These are phyloP conservation scores for Starmerella vitae DNA, from an alignment of 805 yeast genomes.

Conservation along the genomic window DNA sequence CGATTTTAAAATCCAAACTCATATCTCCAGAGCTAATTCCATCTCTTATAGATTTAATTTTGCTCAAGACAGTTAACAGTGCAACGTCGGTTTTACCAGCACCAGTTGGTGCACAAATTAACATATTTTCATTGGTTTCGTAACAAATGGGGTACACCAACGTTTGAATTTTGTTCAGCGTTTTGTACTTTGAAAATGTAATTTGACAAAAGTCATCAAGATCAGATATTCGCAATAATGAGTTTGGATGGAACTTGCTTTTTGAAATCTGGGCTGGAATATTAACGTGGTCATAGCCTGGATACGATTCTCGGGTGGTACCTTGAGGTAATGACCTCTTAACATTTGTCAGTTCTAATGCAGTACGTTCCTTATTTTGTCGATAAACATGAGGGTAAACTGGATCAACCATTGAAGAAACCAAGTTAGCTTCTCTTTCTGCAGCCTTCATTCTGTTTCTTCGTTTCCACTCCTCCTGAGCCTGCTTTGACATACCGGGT, in stretches of 20 bases:
- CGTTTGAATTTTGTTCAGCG: constrained; percentile 78
- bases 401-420: constrained; percentile 29
- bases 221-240: constrained; percentile 44
- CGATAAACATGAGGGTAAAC: constrained; percentile 81
- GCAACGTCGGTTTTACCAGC: constrained; percentile 97
- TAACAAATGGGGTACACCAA: constrained; percentile 86
- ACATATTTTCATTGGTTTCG: constrained; percentile 84
- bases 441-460: constrained; percentile 14
- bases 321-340: constrained; percentile 71
- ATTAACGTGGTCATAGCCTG: constrained; percentile 61
- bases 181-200: constrained; percentile 65
- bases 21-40: constrained; percentile 33
- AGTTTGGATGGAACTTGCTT: constrained; percentile 29
- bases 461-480: constrained; percentile 16
- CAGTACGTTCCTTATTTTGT: constrained; percentile 50
- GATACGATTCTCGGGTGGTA: constrained; percentile 35
- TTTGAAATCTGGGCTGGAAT: constrained; percentile 49
- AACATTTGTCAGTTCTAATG: constrained; percentile 67
- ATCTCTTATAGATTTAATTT: constrained; percentile 35
- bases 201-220: constrained; percentile 70
- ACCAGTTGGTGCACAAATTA: constrained; percentile 96
- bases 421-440: constrained; percentile 18
- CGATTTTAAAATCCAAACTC: constrained; percentile 59
- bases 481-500: constrained; percentile 16
- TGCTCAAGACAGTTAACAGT: constrained; percentile 59